Conservation (phyloP, 805 yeast genomes). For the Pichia gijzeniarum region DNA sequence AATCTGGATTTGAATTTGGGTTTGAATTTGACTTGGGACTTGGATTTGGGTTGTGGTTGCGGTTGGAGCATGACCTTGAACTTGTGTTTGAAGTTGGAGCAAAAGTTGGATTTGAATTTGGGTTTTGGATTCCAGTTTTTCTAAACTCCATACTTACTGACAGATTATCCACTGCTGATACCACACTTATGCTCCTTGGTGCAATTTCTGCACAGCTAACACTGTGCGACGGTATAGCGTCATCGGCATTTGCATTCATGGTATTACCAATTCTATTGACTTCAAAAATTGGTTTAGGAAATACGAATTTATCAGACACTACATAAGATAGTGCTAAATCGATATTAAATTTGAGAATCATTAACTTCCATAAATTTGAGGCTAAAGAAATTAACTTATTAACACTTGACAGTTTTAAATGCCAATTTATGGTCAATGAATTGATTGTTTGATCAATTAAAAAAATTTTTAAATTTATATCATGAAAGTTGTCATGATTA, state of each 20-base stretch:
- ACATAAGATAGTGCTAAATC: constrained; percentile 10
- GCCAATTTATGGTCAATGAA: constrained; percentile 20
- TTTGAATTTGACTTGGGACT: no score
- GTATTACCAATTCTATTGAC: not conserved
- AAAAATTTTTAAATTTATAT: constrained; percentile 28
- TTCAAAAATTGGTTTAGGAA: constrained; percentile 11
- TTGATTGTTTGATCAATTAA: constrained; percentile 20
- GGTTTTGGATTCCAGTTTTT: not conserved
- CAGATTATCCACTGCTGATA: constrained; percentile 5
- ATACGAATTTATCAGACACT: constrained; percentile 6
- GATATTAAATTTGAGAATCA: constrained; percentile 17
- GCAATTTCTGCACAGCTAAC: constrained; percentile 22
- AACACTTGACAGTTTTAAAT: constrained; percentile 20
- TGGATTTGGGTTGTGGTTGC: no score
- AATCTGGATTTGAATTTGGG: no score
- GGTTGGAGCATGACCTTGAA: no score
- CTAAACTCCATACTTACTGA: not conserved
- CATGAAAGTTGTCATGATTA: constrained; percentile 15
- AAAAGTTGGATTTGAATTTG: not conserved
- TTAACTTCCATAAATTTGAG: constrained; percentile 21
- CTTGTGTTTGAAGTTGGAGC: no score
- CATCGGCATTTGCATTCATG: not conserved
- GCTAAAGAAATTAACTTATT: constrained; percentile 20
- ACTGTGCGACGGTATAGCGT: not conserved
- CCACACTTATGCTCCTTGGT: constrained; percentile 18